Evolutionary conservation across 176 grass and related monocot genomes (phyloP), one percentile per base, ranked within the genome.

Genomic region (Musa itinerans): DNA sequence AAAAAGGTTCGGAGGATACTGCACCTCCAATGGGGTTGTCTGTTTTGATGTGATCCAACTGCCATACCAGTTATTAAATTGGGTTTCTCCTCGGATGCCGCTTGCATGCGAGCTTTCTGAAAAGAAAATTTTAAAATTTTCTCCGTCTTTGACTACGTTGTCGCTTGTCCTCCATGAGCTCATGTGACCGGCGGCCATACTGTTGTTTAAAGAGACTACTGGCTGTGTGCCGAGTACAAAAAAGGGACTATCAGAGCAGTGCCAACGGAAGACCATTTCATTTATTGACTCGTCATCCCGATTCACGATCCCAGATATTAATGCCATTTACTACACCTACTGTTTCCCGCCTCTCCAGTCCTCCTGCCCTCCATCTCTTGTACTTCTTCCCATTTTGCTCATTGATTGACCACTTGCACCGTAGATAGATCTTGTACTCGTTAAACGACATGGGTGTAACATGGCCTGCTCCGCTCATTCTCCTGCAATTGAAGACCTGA

Each of bases 281-380:
- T 61, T 61, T 61, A 61, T 61, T 61, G 16, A 61, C 57, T 61
- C 57, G 57, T 61, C n/a, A 61, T n/a, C 57, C n/a, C 57, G 14
- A 20, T 19, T 61, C n/a, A 19, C 57, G 15, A 19, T 61, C 14
- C 57, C 57, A n/a, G 57, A 61, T 61, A 61, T n/a, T 61, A 61
- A 61, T 61, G 16, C 57, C 57, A 61, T 61, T 61, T n/a, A 61
- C 16, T 61, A 19, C 34, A 61, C 57, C 57, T 20, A n/a, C 16
- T 21, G n/a, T 59, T n/a, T 8, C 16, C 15, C 4, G n/a, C 56
- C 56, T 59, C 56, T 59, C 56, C 56, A 15, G 16, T 21, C 17
- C 57, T 8, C n/a, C 19, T 61, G 7, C 2, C 57, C 19, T 19
- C 17, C 15, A 3, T 0, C 0, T n/a, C 0, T 20, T n/a, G 57